phyloP scores from a whole-genome alignment of 495 filamentous ascomycete species.

The Tuber umbilicatum region DNA sequence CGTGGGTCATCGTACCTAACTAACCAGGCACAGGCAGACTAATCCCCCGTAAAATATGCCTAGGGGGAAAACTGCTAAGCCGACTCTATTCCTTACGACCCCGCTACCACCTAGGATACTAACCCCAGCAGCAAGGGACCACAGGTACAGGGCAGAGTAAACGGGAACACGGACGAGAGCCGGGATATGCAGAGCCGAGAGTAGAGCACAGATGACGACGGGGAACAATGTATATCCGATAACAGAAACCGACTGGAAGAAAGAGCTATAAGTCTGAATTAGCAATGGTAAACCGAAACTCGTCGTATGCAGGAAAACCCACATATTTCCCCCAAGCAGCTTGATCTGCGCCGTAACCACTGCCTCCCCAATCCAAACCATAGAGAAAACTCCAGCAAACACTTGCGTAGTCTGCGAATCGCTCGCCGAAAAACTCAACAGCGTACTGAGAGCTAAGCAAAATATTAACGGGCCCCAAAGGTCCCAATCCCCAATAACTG shows the following conservation, averaged over 20 bases:
- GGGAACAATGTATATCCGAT: slow-evolving; percentile 99
- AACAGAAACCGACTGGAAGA: slow-evolving; percentile 93
- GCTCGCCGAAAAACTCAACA: slow-evolving; percentile 70
- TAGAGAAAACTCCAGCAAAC: slow-evolving; percentile 91
- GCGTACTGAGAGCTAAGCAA: slow-evolving; percentile 75
- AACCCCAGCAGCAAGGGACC: slow-evolving; percentile 90
- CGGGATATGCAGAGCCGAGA: slow-evolving; percentile 72
- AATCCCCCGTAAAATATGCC: slow-evolving; percentile 93
- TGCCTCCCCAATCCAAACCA: slow-evolving; percentile 94
- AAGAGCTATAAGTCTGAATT: slow-evolving; percentile 57
- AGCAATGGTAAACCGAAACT: slow-evolving; percentile 13
- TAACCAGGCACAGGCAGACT: slow-evolving; percentile 93
- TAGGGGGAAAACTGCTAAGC: slow-evolving; percentile 88
- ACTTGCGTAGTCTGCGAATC: slow-evolving; percentile 74
- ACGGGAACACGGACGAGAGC: slow-evolving; percentile 78
- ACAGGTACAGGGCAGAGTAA: slow-evolving; percentile 76
- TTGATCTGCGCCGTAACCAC: slow-evolving; percentile 99
- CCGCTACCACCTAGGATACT: slow-evolving; percentile 94
- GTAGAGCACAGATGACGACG: slow-evolving; percentile 84
- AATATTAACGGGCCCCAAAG: slow-evolving; percentile 94
- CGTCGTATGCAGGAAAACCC: slow-evolving; percentile 44
- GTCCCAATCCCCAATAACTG: slow-evolving; percentile 90
- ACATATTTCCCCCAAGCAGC: slow-evolving; percentile 96
- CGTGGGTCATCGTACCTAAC: slow-evolving; percentile 46
- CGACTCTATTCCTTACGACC: slow-evolving; percentile 88